Evolutionary conservation across 2,329 filamentous ascomycete genomes (phyloP).

Genomic region (Coccinonectria pachysandricola): DNA sequence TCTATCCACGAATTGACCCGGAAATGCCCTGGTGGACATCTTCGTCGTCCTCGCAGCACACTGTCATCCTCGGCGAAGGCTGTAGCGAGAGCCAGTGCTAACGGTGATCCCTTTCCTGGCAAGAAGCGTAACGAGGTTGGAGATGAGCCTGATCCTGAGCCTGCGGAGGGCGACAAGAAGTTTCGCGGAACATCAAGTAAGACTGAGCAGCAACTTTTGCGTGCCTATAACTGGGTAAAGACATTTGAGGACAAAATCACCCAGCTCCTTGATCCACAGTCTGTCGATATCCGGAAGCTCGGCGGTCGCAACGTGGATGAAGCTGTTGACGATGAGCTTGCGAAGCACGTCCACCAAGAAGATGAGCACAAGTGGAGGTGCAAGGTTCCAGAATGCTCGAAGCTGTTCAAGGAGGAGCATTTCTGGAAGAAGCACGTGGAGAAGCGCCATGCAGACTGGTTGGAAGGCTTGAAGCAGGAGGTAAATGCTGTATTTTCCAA

Average conservation of each 20-base stretch:
- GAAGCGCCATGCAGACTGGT: constrained; percentile 87
- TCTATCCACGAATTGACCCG: constrained; percentile 91
- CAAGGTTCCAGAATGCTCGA: constrained; percentile 90
- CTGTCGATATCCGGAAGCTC: constrained; percentile 78
- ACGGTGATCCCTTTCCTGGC: constrained; percentile 71
- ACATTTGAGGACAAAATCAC: constrained; percentile 96
- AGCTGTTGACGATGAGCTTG: constrained; percentile 73
- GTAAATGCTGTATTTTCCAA: constrained; percentile 40
- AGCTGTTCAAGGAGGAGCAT: constrained; percentile 92
- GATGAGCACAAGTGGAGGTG: constrained; percentile 96
- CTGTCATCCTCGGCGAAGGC: constrained; percentile 74
- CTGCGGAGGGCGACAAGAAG: constrained; percentile 54
- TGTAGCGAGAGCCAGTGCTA: constrained; percentile 75
- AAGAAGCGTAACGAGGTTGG: constrained; percentile 61
- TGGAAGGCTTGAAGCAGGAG: constrained; percentile 69
- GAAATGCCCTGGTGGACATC: constrained; percentile 95
- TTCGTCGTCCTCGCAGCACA: constrained; percentile 80
- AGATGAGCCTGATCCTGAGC: constrained; percentile 48
- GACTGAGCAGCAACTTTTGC: constrained; percentile 81
- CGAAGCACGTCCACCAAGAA: constrained; percentile 89
- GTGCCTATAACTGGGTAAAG: constrained; percentile 97
- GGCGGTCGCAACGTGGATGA: constrained; percentile 83
- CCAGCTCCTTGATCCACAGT: constrained; percentile 84
- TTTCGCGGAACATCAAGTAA: constrained; percentile 61
- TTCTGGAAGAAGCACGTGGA: constrained; percentile 99